phyloP scores from a whole-genome alignment of 495 filamentous ascomycete genomes.

The Aspergillus saccharolyticus region DNA sequence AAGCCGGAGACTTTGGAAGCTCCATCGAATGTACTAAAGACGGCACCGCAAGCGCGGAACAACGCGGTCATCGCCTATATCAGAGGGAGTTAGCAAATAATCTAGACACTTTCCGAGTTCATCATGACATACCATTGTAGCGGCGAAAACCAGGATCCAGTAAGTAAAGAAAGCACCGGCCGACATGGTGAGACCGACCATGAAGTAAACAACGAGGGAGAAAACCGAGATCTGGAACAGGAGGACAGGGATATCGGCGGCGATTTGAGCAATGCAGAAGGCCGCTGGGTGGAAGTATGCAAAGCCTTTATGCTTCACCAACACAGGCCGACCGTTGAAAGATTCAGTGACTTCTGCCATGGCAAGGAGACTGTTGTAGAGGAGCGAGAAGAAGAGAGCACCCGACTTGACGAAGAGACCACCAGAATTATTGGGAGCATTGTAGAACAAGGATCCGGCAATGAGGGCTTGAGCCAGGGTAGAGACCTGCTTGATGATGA shows the following conservation, averaged over 20 bases:
- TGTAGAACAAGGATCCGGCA: slow-evolving; percentile 41
- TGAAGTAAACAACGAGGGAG: slow-evolving; percentile 69
- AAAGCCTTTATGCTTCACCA: slow-evolving; percentile 72
- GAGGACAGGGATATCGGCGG: slow-evolving; percentile 64
- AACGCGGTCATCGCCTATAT: slow-evolving; percentile 44
- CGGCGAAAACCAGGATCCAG: slow-evolving; percentile 25
- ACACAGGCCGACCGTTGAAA: slow-evolving; percentile 62
- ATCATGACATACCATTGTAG: slow-evolving; percentile 26
- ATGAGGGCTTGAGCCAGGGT: slow-evolving; percentile 39
- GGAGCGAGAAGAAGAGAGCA: slow-evolving; percentile 65
- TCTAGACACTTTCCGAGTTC: not conserved
- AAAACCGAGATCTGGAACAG: slow-evolving; percentile 62
- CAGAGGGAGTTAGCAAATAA: not conserved
- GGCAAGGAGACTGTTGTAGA: slow-evolving; percentile 71
- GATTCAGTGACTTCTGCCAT: slow-evolving; percentile 68
- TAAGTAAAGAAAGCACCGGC: slow-evolving; percentile 51
- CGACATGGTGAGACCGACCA: slow-evolving; percentile 49
- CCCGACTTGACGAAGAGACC: slow-evolving; percentile 52
- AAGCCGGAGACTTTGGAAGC: slow-evolving; percentile 53
- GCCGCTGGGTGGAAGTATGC: slow-evolving; percentile 72
- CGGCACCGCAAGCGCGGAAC: slow-evolving; percentile 48
- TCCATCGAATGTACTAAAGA: slow-evolving; percentile 47
- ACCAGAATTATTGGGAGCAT: slow-evolving; percentile 32
- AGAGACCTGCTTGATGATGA: slow-evolving; percentile 54
- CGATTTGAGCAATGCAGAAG: slow-evolving; percentile 63